Conservation (phyloP, 805 yeast genomes). For the Maudiozyma barnettii region DNA sequence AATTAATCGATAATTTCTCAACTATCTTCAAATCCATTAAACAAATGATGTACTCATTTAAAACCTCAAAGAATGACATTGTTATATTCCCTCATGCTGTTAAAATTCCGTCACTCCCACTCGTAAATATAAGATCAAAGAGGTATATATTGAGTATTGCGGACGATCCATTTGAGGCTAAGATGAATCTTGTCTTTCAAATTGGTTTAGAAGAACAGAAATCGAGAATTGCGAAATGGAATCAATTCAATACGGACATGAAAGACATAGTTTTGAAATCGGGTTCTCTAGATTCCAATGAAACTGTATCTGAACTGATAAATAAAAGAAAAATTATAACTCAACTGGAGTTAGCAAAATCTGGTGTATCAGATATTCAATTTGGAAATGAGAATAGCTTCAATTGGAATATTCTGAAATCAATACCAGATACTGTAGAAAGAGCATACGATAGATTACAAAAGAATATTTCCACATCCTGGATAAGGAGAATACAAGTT, state of each 20-base stretch:
- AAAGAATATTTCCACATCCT: slow-evolving; percentile 46
- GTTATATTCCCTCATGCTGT: slow-evolving; percentile 32
- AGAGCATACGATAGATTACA: slow-evolving; percentile 29
- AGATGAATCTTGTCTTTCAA: slow-evolving; percentile 54
- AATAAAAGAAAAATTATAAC: slow-evolving; percentile 1
- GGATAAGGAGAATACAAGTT: slow-evolving; percentile 58
- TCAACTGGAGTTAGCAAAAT: background rate
- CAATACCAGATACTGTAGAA: slow-evolving; percentile 3
- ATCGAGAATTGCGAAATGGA: slow-evolving; percentile 43
- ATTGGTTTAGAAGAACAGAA: slow-evolving; percentile 61
- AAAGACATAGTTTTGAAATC: slow-evolving; percentile 6
- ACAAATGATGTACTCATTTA: slow-evolving; percentile 47
- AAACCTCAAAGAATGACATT: slow-evolving; percentile 31
- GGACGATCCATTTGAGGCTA: slow-evolving; percentile 84
- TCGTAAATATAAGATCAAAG: slow-evolving; percentile 44
- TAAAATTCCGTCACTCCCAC: slow-evolving; percentile 44
- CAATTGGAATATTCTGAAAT: background rate
- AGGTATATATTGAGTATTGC: slow-evolving; percentile 59
- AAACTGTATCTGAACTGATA: slow-evolving; percentile 5
- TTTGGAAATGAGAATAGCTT: background rate
- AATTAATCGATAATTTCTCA: slow-evolving; percentile 69
- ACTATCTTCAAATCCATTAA: slow-evolving; percentile 56
- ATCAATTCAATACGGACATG: slow-evolving; percentile 29
- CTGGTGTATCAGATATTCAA: background rate
- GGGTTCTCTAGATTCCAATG: background rate